These are phyloP conservation scores for Cryptococcus sp. DNA, from an alignment of 1,284 basidiomycete genomes.

Conservation along the genomic window DNA sequence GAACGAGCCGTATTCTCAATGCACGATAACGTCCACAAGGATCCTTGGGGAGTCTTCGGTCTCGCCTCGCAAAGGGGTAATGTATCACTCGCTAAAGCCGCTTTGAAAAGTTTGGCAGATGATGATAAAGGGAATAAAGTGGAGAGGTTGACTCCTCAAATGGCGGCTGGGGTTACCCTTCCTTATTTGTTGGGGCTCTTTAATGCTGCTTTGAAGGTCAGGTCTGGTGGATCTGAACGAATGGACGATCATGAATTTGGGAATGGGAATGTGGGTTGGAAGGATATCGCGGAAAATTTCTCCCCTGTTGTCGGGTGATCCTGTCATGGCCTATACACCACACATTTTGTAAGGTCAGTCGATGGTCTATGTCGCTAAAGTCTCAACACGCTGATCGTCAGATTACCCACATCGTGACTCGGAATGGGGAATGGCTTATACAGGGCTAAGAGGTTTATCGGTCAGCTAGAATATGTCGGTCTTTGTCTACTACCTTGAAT, in stretches of 20 bases:
- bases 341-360: too few relatives aligned
- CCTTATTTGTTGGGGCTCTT: constrained; percentile 12
- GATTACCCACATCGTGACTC: too few relatives aligned
- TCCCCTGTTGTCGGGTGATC: constrained; percentile 3
- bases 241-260: neutral
- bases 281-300: constrained; percentile 6
- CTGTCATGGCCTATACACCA: too few relatives aligned
- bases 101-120: neutral
- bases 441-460: too few relatives aligned
- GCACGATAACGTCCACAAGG: constrained; percentile 4
- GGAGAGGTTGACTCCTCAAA: constrained; percentile 2
- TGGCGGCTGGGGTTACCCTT: constrained; percentile 2
- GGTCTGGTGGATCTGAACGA: neutral
- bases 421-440: too few relatives aligned
- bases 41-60: constrained; percentile 9
- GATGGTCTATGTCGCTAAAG: too few relatives aligned
- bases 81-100: constrained; percentile 4
- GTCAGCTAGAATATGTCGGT: too few relatives aligned
- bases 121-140: neutral
- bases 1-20: constrained; percentile 10
- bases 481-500: too few relatives aligned
- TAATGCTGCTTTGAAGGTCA: constrained; percentile 6
- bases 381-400: too few relatives aligned
- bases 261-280: neutral
- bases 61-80: constrained; percentile 10